phyloP scores from a whole-genome alignment of 2,329 filamentous ascomycete genomes.

The Coccinonectria pachysandricola region DNA sequence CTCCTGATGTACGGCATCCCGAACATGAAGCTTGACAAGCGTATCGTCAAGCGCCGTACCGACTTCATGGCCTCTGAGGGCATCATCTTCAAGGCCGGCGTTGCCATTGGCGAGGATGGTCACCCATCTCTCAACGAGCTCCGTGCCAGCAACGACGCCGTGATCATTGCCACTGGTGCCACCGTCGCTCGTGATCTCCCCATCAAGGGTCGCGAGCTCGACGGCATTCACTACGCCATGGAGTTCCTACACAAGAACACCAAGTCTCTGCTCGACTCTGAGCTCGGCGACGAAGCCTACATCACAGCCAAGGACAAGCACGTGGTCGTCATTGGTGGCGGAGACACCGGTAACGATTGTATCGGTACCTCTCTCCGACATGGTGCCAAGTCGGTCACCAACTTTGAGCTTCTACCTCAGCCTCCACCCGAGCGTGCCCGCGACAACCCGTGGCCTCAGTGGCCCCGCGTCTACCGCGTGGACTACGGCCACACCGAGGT shows the following conservation, averaged over 20 bases:
- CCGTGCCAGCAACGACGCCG: constrained; percentile 65
- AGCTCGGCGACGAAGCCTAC: constrained; percentile 72
- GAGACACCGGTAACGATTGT: constrained; percentile 96
- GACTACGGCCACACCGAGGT: constrained; percentile 96
- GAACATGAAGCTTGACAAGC: constrained; percentile 99
- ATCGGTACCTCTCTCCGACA: constrained; percentile 95
- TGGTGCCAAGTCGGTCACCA: constrained; percentile 88
- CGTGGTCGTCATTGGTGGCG: constrained; percentile 92
- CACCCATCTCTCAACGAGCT: constrained; percentile 55
- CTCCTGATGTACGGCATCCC: constrained; percentile 97
- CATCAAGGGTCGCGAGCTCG: constrained; percentile 77
- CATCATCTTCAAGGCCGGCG: constrained; percentile 68
- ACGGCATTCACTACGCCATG: constrained; percentile 94
- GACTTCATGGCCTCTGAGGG: constrained; percentile 92
- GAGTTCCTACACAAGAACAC: constrained; percentile 96
- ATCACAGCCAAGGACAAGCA: constrained; percentile 94
- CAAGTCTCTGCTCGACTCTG: constrained; percentile 90
- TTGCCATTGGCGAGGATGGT: constrained; percentile 66
- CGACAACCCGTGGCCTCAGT: constrained; percentile 97
- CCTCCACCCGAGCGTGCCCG: constrained; percentile 80
- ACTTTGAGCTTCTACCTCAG: constrained; percentile 92
- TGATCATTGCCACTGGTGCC: constrained; percentile 84
- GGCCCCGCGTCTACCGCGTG: constrained; percentile 96
- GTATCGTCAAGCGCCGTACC: constrained; percentile 86
- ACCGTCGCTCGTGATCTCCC: constrained; percentile 89